phyloP scores from a whole-genome alignment of 331 rosid species.

The Telfairia occidentalis region DNA sequence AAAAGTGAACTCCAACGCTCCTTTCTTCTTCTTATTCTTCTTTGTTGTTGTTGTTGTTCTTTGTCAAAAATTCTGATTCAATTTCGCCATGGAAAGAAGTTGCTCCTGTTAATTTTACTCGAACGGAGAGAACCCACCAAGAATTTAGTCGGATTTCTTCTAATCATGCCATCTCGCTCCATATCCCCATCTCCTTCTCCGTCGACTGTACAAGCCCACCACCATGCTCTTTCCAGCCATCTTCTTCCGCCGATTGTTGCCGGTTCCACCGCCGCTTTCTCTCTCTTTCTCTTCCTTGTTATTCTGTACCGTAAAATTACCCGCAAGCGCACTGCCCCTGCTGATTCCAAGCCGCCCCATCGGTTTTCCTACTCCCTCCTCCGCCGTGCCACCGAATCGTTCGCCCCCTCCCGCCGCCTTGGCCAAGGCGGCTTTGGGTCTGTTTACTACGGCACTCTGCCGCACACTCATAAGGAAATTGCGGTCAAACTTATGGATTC shows the following conservation, averaged over 20 bases:
- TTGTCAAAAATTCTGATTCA: background rate
- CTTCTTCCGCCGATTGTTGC: conserved; percentile 24
- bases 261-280: conserved; percentile 28
- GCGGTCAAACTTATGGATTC: conserved; percentile 92
- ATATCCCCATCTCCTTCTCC: conserved; percentile 15
- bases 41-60: background rate
- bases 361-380: conserved; percentile 59
- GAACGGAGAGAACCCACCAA: background rate
- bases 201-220: conserved; percentile 9
- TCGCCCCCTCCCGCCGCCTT: conserved; percentile 53
- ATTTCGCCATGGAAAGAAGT: background rate
- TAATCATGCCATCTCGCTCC: conserved; percentile 9
- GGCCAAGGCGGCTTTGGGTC: conserved; percentile 98
- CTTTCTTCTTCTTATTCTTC: background rate
- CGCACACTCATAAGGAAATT: conserved; percentile 26
- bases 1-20: conserved; percentile 1
- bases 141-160: background rate
- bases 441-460: conserved; percentile 51
- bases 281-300: conserved; percentile 35
- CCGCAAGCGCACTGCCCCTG: conserved; percentile 40
- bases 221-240: conserved; percentile 9
- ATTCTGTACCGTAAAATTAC: conserved; percentile 34
- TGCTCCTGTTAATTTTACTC: background rate
- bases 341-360: conserved; percentile 49
- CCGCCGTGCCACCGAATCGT: conserved; percentile 80